Conservation (phyloP, 371 early-diverging fungal species). For the Actinomortierella ambigua region DNA sequence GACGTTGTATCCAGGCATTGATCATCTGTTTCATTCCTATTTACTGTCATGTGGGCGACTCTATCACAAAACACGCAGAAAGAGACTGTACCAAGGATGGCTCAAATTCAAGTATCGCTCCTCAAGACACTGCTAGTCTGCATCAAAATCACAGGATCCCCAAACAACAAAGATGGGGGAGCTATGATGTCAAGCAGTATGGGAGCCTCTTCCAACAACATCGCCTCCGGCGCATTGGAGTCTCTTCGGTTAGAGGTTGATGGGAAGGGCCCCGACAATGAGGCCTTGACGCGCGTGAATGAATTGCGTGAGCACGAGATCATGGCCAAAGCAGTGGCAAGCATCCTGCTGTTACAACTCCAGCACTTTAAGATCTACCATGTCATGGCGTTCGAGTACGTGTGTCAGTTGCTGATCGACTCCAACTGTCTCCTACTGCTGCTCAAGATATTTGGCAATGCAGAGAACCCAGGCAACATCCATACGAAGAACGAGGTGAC, state of each 20-base stretch:
- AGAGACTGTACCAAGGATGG: constrained; percentile 43
- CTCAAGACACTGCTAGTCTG: constrained; percentile 42
- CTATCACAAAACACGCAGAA: too few species aligned
- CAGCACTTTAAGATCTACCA: constrained; percentile 77
- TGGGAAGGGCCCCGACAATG: constrained; percentile 24
- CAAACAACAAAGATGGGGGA: constrained; percentile 21
- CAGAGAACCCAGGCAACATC: constrained; percentile 63
- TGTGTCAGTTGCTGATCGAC: constrained; percentile 79
- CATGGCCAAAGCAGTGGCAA: constrained; percentile 76
- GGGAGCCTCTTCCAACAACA: too few species aligned
- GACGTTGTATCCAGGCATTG: too few species aligned
- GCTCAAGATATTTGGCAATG: constrained; percentile 80
- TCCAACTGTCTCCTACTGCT: constrained; percentile 82
- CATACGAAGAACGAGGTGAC: constrained; percentile 65
- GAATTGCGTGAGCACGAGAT: constrained; percentile 60
- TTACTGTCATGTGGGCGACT: background rate
- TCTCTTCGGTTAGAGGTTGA: constrained; percentile 24
- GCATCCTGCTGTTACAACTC: constrained; percentile 68
- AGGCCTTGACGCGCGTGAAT: constrained; percentile 31
- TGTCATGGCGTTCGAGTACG: constrained; percentile 76
- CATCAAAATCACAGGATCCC: constrained; percentile 35
- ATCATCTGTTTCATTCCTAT: too few species aligned
- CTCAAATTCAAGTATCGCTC: constrained; percentile 40
- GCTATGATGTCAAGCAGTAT: too few species aligned
- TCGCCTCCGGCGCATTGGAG: background rate